A percentile compares a stretch with the other conserved stretches of the same genome.
Conservation (phyloP, 495 filamentous ascomycete species). For the Lasiosphaeriaceae sp. region DNA sequence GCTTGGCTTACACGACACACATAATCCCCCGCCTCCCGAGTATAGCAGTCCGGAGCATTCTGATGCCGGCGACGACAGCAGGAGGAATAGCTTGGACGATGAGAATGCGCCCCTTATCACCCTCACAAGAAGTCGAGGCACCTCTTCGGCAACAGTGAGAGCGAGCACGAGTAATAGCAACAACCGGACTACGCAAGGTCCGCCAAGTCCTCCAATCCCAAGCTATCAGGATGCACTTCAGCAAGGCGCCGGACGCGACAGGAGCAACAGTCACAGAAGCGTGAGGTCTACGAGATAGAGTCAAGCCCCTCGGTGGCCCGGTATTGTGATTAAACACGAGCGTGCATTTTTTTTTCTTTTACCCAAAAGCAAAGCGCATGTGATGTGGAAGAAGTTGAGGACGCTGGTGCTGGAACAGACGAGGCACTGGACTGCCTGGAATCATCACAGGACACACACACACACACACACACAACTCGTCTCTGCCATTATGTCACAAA, state of each 20-base stretch:
- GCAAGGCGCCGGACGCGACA: constrained; percentile 45
- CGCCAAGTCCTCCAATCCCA: constrained; percentile 52
- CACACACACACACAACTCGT: not conserved
- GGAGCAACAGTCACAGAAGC: constrained; percentile 38
- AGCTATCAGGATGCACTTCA: constrained; percentile 64
- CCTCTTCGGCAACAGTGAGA: constrained; percentile 40
- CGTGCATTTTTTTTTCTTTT: not conserved
- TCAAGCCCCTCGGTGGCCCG: not conserved
- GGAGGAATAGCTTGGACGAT: constrained; percentile 47
- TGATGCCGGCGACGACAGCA: constrained; percentile 39
- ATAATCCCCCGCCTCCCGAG: constrained; percentile 61
- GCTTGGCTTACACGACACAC: constrained; percentile 28
- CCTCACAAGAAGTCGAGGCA: constrained; percentile 37
- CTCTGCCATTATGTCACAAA: not conserved
- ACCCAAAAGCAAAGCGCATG: not conserved
- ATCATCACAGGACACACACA: too few relatives aligned
- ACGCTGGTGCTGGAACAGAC: too few relatives aligned
- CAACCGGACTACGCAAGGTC: constrained; percentile 9
- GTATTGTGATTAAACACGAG: not conserved
- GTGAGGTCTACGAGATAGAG: constrained; percentile 8
- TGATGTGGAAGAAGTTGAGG: too few relatives aligned
- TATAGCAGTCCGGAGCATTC: constrained; percentile 67
- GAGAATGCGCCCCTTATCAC: constrained; percentile 38
- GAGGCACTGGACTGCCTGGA: too few relatives aligned
- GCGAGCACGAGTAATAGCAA: constrained; percentile 21